Conservation (phyloP, 2,329 filamentous ascomycete species). For the Pseudogymnoascus sp. region DNA sequence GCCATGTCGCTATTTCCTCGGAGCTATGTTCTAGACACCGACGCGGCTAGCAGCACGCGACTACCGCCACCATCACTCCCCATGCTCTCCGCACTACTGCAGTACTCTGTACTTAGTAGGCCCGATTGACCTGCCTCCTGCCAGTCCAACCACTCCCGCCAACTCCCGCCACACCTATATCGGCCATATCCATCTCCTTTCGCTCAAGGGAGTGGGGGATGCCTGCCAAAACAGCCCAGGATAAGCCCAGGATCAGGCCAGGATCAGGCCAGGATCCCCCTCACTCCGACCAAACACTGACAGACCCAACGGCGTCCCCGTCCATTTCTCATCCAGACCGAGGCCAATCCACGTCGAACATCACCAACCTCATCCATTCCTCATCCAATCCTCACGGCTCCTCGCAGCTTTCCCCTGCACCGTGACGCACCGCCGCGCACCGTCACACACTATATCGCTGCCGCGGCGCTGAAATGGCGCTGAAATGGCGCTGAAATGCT, state of each 20-base stretch:
- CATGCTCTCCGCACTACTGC: background rate
- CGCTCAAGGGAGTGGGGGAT: background rate
- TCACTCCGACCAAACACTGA: background rate
- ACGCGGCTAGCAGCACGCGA: slow-evolving; percentile 1
- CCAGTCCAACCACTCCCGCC: too few relatives aligned
- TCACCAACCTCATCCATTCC: background rate
- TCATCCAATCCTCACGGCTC: background rate
- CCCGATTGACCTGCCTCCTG: background rate
- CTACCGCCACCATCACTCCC: background rate
- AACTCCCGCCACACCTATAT: background rate
- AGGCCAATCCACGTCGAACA: background rate
- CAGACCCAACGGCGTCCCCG: background rate
- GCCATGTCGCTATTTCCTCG: background rate
- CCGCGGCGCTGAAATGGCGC: background rate
- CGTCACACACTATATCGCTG: background rate
- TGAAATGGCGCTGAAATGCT: background rate
- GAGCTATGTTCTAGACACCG: background rate
- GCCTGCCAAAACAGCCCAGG: background rate
- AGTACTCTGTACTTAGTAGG: background rate
- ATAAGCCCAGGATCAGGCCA: too few relatives aligned
- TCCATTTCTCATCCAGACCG: background rate
- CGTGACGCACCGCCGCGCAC: background rate
- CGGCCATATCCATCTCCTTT: background rate
- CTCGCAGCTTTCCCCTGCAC: background rate
- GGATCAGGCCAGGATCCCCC: background rate